A percentile compares a stretch with the other conserved stretches of the same genome.
Conservation (phyloP, 2,329 filamentous ascomycete genomes). For the Rhinocladiella mackenziei region DNA sequence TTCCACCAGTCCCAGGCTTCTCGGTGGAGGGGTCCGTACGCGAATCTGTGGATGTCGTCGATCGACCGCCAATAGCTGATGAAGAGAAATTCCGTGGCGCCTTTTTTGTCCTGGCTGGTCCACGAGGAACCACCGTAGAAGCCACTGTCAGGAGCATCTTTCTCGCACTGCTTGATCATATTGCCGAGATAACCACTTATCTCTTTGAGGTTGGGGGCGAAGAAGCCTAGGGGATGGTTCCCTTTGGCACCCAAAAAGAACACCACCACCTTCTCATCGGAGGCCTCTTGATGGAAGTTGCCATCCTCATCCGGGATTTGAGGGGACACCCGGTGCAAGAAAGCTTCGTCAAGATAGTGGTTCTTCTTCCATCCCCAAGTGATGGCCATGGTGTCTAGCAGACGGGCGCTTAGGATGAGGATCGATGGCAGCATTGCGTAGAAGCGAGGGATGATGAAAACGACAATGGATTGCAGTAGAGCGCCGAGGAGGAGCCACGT, state of each 20-base stretch:
- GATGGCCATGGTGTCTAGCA: slow-evolving; percentile 36
- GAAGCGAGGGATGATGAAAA: slow-evolving; percentile 33
- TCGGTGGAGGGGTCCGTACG: slow-evolving; percentile 40
- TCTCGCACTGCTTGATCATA: slow-evolving; percentile 33
- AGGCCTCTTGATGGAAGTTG: slow-evolving; percentile 27
- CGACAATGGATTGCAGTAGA: slow-evolving; percentile 37
- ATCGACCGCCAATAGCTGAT: slow-evolving; percentile 43
- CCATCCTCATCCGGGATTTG: slow-evolving; percentile 39
- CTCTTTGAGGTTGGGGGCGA: slow-evolving; percentile 35
- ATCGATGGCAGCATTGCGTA: slow-evolving; percentile 37
- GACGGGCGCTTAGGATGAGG: slow-evolving; percentile 33
- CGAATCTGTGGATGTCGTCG: slow-evolving; percentile 44
- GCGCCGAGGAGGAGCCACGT: slow-evolving; percentile 44
- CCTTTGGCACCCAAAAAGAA: slow-evolving; percentile 38
- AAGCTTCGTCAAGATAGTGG: slow-evolving; percentile 36
- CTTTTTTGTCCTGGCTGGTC: slow-evolving; percentile 33
- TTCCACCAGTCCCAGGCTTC: slow-evolving; percentile 46
- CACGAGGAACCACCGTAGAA: slow-evolving; percentile 37
- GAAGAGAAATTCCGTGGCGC: slow-evolving; percentile 36
- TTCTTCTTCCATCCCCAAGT: slow-evolving; percentile 37
- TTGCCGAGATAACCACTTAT: slow-evolving; percentile 33
- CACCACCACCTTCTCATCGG: slow-evolving; percentile 36
- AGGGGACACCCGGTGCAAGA: slow-evolving; percentile 37
- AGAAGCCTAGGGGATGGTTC: slow-evolving; percentile 41
- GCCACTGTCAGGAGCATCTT: slow-evolving; percentile 29